Evolutionary conservation across 2,329 filamentous ascomycete species (phyloP), one percentile per base, ranked within the genome.

Genomic region (Myriosclerotinia curreyana): DNA sequence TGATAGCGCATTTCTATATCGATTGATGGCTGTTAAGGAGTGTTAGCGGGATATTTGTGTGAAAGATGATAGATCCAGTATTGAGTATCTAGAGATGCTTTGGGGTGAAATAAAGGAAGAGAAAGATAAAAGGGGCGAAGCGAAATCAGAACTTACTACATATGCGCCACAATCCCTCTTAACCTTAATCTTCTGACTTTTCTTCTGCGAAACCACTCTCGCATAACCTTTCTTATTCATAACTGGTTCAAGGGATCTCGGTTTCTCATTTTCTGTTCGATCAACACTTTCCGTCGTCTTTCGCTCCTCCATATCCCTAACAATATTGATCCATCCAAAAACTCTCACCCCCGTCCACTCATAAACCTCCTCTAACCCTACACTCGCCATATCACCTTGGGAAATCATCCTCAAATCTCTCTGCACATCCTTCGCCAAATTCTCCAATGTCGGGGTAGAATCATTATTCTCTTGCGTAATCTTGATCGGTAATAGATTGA

Each of bases 291-390:
- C 42, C 2, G n/a, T 7, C 6, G 8, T 20, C 20, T 31, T 31
- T 17, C 28, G 40, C 12, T 36, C 31, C 11, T 61, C 22, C 5
- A 17, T 1, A 1, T 64, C 52, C 52, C 72, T 85, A 22, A 96
- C 75, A 68, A 96, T 95, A 74, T 97, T 97, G 70, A 96, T 86
- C 76, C 91, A 94, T 0, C 83, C 86, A 69, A 90, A 83, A 1
- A 96, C 75, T 62, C 76, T 79, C 2, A 92, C 76, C 0, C 88
- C 89, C 0, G 90, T 94, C 92, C 92, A 96, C 20, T 81, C 75
- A 25, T 80, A 76, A 46, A 96, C 87, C 74, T 96, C 87, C 77
- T 84, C 85, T 1, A 96, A 77, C 1, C 85, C 85, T 0, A 85
- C 86, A 1, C 78, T 78, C 0, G 83, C 81, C 71, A 86, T 85